Conservation (phyloP, 1,284 basidiomycete genomes). For the Pterula multifida region DNA sequence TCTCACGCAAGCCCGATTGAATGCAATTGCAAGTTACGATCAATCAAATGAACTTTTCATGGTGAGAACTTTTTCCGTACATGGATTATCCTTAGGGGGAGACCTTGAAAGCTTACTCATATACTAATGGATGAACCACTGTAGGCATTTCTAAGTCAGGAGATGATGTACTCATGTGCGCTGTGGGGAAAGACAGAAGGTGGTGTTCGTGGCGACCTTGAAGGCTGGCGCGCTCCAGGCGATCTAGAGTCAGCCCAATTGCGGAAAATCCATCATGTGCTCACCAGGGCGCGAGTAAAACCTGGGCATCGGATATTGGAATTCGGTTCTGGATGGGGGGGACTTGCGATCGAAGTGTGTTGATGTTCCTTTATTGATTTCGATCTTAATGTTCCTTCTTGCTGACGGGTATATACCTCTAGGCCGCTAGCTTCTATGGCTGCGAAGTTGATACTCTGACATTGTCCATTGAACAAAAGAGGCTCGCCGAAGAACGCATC, state of each 20-base stretch:
- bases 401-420: slow-evolving; percentile 2
- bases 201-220: slow-evolving; percentile 56
- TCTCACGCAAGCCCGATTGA: slow-evolving; percentile 64
- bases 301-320: slow-evolving; percentile 76
- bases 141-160: slow-evolving; percentile 69
- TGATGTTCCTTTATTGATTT: no score
- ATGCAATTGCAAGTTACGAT: slow-evolving; percentile 84
- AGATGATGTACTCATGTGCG: slow-evolving; percentile 92
- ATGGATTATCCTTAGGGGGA: slow-evolving; percentile 1
- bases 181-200: slow-evolving; percentile 68
- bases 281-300: slow-evolving; percentile 63
- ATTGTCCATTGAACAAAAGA: slow-evolving; percentile 77
- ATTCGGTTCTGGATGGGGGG: slow-evolving; percentile 91
- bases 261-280: slow-evolving; percentile 71
- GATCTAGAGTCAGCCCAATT: slow-evolving; percentile 76
- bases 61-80: slow-evolving; percentile 23
- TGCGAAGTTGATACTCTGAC: slow-evolving; percentile 86
- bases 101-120: background rate
- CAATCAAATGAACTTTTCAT: slow-evolving; percentile 76
- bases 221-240: slow-evolving; percentile 34
- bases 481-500: slow-evolving; percentile 75
- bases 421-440: slow-evolving; percentile 58
- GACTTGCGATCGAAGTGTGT: slow-evolving; percentile 63
- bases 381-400: slow-evolving; percentile 24
- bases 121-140: slow-evolving; percentile 11